phyloP scores from a whole-genome alignment of 257 asterid genomes.

The Agastache rugosa region DNA sequence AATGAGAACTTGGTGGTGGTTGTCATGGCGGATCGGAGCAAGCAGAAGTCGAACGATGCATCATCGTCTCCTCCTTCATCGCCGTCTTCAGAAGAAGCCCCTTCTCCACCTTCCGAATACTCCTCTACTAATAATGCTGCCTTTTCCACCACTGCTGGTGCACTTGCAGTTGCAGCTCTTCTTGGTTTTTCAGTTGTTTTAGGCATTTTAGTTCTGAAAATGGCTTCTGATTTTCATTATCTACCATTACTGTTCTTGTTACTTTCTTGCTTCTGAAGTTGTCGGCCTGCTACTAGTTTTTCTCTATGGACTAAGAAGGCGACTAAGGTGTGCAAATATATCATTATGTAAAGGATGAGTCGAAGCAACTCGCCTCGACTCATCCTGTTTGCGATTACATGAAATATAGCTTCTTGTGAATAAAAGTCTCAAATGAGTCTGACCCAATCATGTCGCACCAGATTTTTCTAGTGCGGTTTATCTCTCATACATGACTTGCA shows the following conservation, averaged over 20 bases:
- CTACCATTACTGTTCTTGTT: not conserved
- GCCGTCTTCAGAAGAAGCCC: slow-evolving; percentile 31
- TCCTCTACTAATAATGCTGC: slow-evolving; percentile 54
- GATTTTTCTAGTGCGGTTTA: too few species aligned
- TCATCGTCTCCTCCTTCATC: slow-evolving; percentile 49
- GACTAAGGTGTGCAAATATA: too few species aligned
- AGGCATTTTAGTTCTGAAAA: slow-evolving; percentile 37
- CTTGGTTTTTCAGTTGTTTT: slow-evolving; percentile 48
- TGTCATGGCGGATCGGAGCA: slow-evolving; percentile 74
- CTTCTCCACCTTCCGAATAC: slow-evolving; percentile 50
- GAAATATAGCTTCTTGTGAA: too few species aligned
- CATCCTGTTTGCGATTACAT: too few species aligned
- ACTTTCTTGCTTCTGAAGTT: too few species aligned
- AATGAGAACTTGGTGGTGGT: slow-evolving; percentile 64
- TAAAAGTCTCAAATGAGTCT: too few species aligned
- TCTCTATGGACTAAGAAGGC: too few species aligned
- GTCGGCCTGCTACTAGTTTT: too few species aligned
- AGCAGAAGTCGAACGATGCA: slow-evolving; percentile 17
- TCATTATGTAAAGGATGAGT: too few species aligned
- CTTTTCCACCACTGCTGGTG: slow-evolving; percentile 41
- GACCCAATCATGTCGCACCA: too few species aligned
- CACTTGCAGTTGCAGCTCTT: slow-evolving; percentile 50
- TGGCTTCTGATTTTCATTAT: not conserved
- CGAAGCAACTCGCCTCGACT: too few species aligned
- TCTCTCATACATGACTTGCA: too few species aligned